Conservation (phyloP, 805 yeast species). For the Kazachstania kunashirensis region DNA sequence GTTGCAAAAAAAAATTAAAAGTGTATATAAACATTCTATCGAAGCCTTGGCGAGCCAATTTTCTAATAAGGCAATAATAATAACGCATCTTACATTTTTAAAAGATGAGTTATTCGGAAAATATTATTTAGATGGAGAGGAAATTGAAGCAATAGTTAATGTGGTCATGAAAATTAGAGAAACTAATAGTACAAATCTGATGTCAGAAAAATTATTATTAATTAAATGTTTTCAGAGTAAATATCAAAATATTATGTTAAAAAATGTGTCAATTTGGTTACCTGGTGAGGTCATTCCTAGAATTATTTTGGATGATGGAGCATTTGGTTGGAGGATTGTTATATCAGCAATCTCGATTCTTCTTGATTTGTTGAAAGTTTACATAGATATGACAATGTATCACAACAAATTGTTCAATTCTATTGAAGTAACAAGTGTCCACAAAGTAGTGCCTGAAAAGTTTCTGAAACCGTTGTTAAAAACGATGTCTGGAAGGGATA, state of each 20-base stretch:
- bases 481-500: background rate
- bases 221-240: slow-evolving; percentile 17
- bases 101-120: slow-evolving; percentile 22
- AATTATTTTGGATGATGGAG: slow-evolving; percentile 15
- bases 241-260: slow-evolving; percentile 18
- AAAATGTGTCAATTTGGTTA: slow-evolving; percentile 17
- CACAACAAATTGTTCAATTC: slow-evolving; percentile 8
- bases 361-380: slow-evolving; percentile 20
- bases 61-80: slow-evolving; percentile 22
- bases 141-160: slow-evolving; percentile 10
- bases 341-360: slow-evolving; percentile 15
- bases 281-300: slow-evolving; percentile 21
- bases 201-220: slow-evolving; percentile 19
- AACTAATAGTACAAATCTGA: slow-evolving; percentile 20
- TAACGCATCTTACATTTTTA: slow-evolving; percentile 19
- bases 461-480: slow-evolving; percentile 3
- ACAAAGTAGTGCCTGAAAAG: slow-evolving; percentile 9
- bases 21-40: slow-evolving; percentile 10
- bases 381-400: slow-evolving; percentile 7
- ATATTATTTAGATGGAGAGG: slow-evolving; percentile 9
- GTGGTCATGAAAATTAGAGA: slow-evolving; percentile 15
- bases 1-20: slow-evolving; percentile 10
- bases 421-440: slow-evolving; percentile 8
- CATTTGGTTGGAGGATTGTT: slow-evolving; percentile 11
- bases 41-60: slow-evolving; percentile 17